A percentile compares a stretch with the other conserved stretches of the same genome.
These are phyloP conservation scores for Collybia mongolica DNA, from an alignment of 768 basidiomycete species.

Conservation along the genomic window DNA sequence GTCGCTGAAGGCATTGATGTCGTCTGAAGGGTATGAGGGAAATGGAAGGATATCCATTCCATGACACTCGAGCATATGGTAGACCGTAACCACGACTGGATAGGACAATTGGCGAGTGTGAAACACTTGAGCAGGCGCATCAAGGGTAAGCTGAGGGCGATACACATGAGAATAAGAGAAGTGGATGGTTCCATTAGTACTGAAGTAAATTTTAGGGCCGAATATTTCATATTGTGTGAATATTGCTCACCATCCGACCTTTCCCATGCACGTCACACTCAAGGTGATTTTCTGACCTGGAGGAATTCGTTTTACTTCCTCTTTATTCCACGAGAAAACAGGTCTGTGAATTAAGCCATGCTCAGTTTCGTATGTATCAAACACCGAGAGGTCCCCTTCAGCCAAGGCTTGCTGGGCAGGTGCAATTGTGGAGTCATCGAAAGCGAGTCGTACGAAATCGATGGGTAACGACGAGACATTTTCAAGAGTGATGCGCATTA, in stretches of 20 bases:
- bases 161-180: conserved; percentile 79
- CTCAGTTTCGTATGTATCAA: conserved; percentile 90
- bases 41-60: conserved; percentile 81
- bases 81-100: conserved; percentile 91
- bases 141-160: conserved; percentile 29
- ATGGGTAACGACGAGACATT: conserved; percentile 83
- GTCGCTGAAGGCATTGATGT: conserved; percentile 16
- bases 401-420: conserved; percentile 74
- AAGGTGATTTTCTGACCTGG: conserved; percentile 74
- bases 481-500: conserved; percentile 83
- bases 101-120: conserved; percentile 86
- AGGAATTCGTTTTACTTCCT: conserved; percentile 48
- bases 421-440: conserved; percentile 86
- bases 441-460: conserved; percentile 82
- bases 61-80: conserved; percentile 89
- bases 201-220: conserved; percentile 28
- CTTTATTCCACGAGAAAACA: conserved; percentile 74
- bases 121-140: conserved; percentile 52
- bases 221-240: not conserved
- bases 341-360: conserved; percentile 74
- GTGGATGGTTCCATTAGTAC: conserved; percentile 76
- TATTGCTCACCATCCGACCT: conserved; percentile 81
- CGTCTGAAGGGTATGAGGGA: conserved; percentile 23
- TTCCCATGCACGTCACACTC: conserved; percentile 78
- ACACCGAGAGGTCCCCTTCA: conserved; percentile 79